Percentiles rank a stretch among this genome's conserved stretches.
Conservation (phyloP, 371 early-diverging fungal genomes). For the Rhizopus arrhizus region DNA sequence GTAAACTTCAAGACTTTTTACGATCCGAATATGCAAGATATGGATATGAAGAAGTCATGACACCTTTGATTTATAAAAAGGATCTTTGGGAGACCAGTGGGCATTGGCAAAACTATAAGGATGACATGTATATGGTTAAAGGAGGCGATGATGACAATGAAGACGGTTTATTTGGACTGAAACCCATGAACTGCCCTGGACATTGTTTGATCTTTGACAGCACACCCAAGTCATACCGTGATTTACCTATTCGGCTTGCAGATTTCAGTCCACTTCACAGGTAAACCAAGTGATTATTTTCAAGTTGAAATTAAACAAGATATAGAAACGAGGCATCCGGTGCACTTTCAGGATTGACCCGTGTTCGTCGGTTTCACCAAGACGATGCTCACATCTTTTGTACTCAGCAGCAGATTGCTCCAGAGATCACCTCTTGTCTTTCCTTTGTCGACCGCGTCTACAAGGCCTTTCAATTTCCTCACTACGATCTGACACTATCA, state of each 20-base stretch:
- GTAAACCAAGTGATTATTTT: conserved; percentile 26
- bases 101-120: conserved; percentile 95
- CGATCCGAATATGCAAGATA: conserved; percentile 82
- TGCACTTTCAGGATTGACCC: conserved; percentile 89
- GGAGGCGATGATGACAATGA: conserved; percentile 56
- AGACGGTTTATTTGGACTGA: conserved; percentile 79
- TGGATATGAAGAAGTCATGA: conserved; percentile 94
- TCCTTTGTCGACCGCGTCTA: conserved; percentile 91
- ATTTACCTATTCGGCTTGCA: conserved; percentile 90
- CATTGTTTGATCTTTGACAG: conserved; percentile 86
- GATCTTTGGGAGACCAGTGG: conserved; percentile 96
- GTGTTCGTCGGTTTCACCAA: conserved; percentile 96
- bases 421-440: conserved; percentile 82
- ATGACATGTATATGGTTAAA: conserved; percentile 66
- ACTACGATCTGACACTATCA: conserved; percentile 87
- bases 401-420: conserved; percentile 68
- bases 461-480: conserved; percentile 79
- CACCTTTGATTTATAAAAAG: conserved; percentile 93
- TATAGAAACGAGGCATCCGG: conserved; percentile 90
- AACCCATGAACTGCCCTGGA: conserved; percentile 99
- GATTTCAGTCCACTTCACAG: conserved; percentile 96
- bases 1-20: conserved; percentile 71
- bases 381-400: conserved; percentile 99
- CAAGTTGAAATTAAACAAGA: neutral
- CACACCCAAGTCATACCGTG: conserved; percentile 84